A percentile compares a stretch with the other conserved stretches of the same genome.
Conservation (phyloP, 768 basidiomycete genomes). For the Mycena pura region DNA sequence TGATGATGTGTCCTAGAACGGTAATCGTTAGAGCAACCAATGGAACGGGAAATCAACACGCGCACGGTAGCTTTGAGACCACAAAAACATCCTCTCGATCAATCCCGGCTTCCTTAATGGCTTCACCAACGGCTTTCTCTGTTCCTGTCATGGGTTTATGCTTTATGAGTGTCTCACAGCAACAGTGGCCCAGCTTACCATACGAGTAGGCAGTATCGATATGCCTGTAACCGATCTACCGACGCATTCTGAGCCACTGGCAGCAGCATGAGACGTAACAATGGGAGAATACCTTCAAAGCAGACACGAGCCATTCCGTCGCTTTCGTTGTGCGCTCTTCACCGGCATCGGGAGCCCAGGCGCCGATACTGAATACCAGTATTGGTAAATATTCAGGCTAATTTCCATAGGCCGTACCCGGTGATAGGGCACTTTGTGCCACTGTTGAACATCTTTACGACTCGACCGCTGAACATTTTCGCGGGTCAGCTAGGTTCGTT, state of each 20-base stretch:
- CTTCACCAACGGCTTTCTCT: constrained; percentile 46
- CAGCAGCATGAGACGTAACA: background rate
- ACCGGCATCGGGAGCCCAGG: constrained; percentile 22
- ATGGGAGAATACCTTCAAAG: constrained; percentile 31
- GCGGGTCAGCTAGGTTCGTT: no score
- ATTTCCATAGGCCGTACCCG: constrained; percentile 5
- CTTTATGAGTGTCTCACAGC: background rate
- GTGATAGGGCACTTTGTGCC: constrained; percentile 24
- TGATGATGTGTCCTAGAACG: constrained; percentile 28
- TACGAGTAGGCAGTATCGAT: constrained; percentile 32
- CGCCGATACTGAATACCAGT: no score
- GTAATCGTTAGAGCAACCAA: background rate
- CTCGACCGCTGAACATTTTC: constrained; percentile 12
- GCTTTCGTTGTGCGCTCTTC: constrained; percentile 29
- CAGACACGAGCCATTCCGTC: constrained; percentile 36
- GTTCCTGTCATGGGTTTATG: constrained; percentile 25
- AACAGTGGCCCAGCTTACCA: constrained; percentile 5
- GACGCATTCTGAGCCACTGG: background rate
- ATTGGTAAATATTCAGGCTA: background rate
- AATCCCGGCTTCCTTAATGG: constrained; percentile 42
- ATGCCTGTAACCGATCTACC: constrained; percentile 27
- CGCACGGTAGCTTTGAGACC: constrained; percentile 49
- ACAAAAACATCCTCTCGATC: constrained; percentile 47
- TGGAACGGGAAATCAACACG: background rate
- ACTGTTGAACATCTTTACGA: constrained; percentile 21